Evolutionary conservation across 345 rosid species (phyloP), one percentile per base, ranked within the genome.

Genomic region (Mallotus nudiflorus): DNA sequence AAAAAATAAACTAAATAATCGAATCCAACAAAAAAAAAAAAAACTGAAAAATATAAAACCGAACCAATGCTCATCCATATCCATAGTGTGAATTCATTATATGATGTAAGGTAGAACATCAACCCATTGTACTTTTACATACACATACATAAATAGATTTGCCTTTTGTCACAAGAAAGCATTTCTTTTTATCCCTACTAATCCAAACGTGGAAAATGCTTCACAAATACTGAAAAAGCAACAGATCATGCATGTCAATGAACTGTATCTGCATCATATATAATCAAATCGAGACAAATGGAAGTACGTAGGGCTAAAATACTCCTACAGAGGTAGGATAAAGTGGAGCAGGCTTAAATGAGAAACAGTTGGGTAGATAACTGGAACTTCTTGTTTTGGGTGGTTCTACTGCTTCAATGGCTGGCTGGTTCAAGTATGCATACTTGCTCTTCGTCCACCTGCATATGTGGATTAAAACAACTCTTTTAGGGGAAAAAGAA

Each of bases 361-460:
- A 73, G 82, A 91, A 83, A 78, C 83, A 85, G 56, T 83, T 86
- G 29, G 98, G 93, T 67, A 64, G 63, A 66, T 82, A 89, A 37
- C 71, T 77, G 15, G 93, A 79, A 24, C 78, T 74, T 77, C 87
- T 74, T 69, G 75, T 82, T 75, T 82, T 84, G 44, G 81, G 86
- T 28, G 64, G 64, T 33, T 84, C 90, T 57, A 62, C 60, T 18
- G 88, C 72, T 49, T 76, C 83, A n/a, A 86, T 44, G 25, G 89
- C 93, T 0, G 98, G 96, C 45, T 93, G 96, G 87, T 91, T 93
- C 78, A 93, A 62, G 74, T 91, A 93, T 18, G 98, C 98, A 45
- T 89, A 93, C 75, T 86, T 93, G 86, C 98, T 91, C 89, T 86
- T 91, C 0, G 85, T 90, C 98, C 97, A 91, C 98, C 98, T 93